phyloP scores from a whole-genome alignment of 257 asterid species.

The Nicotiana knightiana region DNA sequence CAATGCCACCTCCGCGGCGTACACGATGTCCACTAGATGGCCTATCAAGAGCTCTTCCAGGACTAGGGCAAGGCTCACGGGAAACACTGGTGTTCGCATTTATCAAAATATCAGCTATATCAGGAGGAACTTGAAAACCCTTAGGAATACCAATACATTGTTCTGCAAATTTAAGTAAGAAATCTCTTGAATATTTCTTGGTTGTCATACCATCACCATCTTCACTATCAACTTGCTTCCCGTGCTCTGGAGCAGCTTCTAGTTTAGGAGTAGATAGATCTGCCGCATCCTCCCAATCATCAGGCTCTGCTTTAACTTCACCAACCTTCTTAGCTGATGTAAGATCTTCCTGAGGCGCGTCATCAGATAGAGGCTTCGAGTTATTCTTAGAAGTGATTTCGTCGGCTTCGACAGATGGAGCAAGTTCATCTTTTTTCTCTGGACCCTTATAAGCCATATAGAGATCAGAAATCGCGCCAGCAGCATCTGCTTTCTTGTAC shows the following conservation, averaged over 20 bases:
- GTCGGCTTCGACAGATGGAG: slow-evolving; percentile 25
- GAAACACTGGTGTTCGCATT: slow-evolving; percentile 23
- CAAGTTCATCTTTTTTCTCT: slow-evolving; percentile 62
- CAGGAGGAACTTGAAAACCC: slow-evolving; percentile 45
- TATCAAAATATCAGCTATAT: slow-evolving; percentile 38
- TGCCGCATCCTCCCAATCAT: slow-evolving; percentile 98
- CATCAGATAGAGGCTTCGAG: slow-evolving; percentile 27
- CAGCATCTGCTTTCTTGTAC: slow-evolving; percentile 62
- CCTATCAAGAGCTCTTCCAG: slow-evolving; percentile 57
- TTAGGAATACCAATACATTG: slow-evolving; percentile 65
- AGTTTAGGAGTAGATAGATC: slow-evolving; percentile 64
- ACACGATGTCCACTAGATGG: slow-evolving; percentile 45
- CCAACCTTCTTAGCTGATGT: slow-evolving; percentile 29
- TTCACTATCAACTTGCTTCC: slow-evolving; percentile 28
- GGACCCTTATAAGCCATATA: slow-evolving; percentile 91
- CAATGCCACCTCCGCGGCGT: slow-evolving; percentile 53
- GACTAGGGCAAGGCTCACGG: slow-evolving; percentile 41
- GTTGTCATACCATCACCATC: slow-evolving; percentile 36
- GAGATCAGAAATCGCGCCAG: slow-evolving; percentile 76
- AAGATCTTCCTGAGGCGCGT: slow-evolving; percentile 30
- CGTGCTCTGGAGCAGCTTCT: slow-evolving; percentile 33
- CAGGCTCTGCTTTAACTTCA: slow-evolving; percentile 60
- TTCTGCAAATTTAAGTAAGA: slow-evolving; percentile 62
- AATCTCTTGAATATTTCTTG: slow-evolving; percentile 79
- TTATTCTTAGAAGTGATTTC: slow-evolving; percentile 31